Evolutionary conservation across 2,329 filamentous ascomycete genomes (phyloP).

Genomic region (Lachnellula occidentalis): DNA sequence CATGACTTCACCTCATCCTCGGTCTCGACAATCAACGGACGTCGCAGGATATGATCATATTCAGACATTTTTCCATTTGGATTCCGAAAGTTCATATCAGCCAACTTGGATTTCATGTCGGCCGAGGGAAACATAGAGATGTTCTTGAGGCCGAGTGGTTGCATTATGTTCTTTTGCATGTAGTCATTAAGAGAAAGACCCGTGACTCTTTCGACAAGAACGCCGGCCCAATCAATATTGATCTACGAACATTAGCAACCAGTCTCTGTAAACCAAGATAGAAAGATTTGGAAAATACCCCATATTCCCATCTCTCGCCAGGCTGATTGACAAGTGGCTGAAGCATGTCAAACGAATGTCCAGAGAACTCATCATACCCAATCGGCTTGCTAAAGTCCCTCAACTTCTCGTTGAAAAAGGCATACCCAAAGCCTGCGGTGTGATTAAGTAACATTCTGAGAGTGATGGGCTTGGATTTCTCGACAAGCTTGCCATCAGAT

Average conservation of each 20-base stretch:
- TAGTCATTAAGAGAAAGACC: constrained; percentile 43
- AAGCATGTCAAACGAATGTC: constrained; percentile 16
- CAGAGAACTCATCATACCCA: constrained; percentile 23
- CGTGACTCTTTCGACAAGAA: constrained; percentile 42
- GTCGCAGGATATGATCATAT: constrained; percentile 14
- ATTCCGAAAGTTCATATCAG: constrained; percentile 46
- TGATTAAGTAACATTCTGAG: constrained; percentile 54
- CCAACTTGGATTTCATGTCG: constrained; percentile 49
- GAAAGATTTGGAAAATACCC: constrained; percentile 32
- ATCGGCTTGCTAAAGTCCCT: constrained; percentile 43
- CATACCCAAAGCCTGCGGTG: constrained; percentile 51
- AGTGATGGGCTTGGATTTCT: constrained; percentile 46
- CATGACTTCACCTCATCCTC: background rate
- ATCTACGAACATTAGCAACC: constrained; percentile 32
- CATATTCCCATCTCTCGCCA: constrained; percentile 57
- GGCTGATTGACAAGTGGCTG: constrained; percentile 53
- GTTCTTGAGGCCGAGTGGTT: constrained; percentile 35
- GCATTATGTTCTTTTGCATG: constrained; percentile 42
- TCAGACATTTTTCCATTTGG: constrained; percentile 37
- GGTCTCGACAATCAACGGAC: constrained; percentile 7
- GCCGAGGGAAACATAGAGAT: constrained; percentile 29
- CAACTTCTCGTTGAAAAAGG: constrained; percentile 48
- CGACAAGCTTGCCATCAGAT: constrained; percentile 34
- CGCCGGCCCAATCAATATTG: constrained; percentile 50
- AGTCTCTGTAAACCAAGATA: constrained; percentile 20